Conservation (phyloP, 352 stramenopile species). For the Thalassiosira exigua region DNA sequence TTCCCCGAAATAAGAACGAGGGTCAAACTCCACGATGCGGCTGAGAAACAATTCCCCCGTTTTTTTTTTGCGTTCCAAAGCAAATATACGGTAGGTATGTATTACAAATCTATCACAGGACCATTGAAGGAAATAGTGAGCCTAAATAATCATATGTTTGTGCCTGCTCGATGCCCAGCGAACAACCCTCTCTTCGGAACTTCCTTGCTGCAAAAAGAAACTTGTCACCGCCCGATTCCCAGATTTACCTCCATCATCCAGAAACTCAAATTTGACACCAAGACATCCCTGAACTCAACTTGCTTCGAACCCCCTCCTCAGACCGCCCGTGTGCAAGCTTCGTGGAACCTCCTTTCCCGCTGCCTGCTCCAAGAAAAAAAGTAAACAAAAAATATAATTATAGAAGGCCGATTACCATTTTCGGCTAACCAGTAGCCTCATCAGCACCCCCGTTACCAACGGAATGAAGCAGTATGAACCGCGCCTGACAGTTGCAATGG, state of each 20-base stretch:
- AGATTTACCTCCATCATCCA: not conserved
- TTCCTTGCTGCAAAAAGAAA: not conserved
- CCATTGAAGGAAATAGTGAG: not conserved
- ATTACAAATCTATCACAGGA: too few species aligned
- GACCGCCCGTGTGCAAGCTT: not conserved
- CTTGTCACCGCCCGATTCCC: not conserved
- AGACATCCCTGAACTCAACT: not conserved
- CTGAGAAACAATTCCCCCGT: too few species aligned
- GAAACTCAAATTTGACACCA: not conserved
- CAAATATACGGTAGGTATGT: too few species aligned
- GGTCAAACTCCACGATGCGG: too few species aligned
- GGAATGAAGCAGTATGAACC: slow-evolving; percentile 17
- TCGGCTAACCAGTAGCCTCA: slow-evolving; percentile 16
- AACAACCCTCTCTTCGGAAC: too few species aligned
- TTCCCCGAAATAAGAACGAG: too few species aligned
- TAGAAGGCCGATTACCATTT: too few species aligned
- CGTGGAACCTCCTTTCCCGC: not conserved
- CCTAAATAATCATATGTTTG: not conserved
- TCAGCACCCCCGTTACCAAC: slow-evolving; percentile 23
- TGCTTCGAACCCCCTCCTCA: not conserved
- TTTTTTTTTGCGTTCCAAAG: too few species aligned
- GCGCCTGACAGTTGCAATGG: not conserved
- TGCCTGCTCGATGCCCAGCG: not conserved
- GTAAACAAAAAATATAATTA: too few species aligned
- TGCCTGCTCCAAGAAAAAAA: not conserved